Evolutionary conservation across 2,329 filamentous ascomycete species (phyloP).

Genomic region (Fusarium camptoceras): DNA sequence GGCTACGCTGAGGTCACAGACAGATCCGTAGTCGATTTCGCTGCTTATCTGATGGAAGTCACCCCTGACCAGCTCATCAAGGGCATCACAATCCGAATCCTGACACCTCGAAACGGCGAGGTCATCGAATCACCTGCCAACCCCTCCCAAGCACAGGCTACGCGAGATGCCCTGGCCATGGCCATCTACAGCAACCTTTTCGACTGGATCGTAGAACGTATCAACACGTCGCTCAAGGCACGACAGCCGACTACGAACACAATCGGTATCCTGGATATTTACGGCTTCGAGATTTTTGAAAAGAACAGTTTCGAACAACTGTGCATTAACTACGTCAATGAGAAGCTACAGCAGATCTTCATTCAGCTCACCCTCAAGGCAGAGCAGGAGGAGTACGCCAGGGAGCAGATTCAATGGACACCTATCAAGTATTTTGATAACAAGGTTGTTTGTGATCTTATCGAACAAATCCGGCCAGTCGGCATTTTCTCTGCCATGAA

Average conservation of each 20-base stretch:
- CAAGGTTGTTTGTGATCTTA: constrained; percentile 97
- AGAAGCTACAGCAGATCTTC: constrained; percentile 99
- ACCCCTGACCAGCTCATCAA: constrained; percentile 83
- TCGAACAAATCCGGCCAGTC: constrained; percentile 89
- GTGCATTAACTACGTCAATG: constrained; percentile 99
- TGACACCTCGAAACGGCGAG: constrained; percentile 75
- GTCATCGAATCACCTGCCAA: constrained; percentile 84
- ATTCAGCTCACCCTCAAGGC: constrained; percentile 97
- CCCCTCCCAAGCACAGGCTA: constrained; percentile 84
- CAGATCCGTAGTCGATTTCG: constrained; percentile 91
- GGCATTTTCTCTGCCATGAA: constrained; percentile 97
- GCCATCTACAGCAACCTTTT: constrained; percentile 98
- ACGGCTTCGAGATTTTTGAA: constrained; percentile 99
- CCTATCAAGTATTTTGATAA: constrained; percentile 99
- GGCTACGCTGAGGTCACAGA: constrained; percentile 90
- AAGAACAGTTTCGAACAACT: constrained; percentile 99
- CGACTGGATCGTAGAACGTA: constrained; percentile 95
- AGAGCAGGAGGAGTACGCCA: constrained; percentile 96
- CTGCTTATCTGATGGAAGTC: constrained; percentile 93
- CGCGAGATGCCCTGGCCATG: constrained; percentile 91
- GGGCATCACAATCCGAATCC: constrained; percentile 87
- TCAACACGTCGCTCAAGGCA: constrained; percentile 89
- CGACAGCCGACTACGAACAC: constrained; percentile 81
- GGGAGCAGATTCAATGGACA: constrained; percentile 98
- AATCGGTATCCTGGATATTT: constrained; percentile 98